phyloP scores from a whole-genome alignment of 371 early-diverging fungal genomes.

The Mortierella sp. region DNA sequence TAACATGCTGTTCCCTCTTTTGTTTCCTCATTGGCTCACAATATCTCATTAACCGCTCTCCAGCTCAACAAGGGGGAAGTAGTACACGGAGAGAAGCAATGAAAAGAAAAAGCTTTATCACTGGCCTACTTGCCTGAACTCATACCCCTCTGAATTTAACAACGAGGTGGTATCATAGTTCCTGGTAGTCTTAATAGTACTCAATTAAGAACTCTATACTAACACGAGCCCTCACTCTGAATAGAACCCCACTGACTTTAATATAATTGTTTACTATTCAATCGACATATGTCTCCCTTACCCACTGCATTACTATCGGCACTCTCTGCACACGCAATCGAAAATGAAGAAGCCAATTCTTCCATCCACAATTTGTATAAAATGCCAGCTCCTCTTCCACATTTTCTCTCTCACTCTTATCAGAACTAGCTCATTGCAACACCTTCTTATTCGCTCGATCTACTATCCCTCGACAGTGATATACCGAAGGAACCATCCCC shows the following conservation, averaged over 20 bases:
- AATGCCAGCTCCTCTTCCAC: background rate
- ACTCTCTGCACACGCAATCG: background rate
- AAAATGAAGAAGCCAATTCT: background rate
- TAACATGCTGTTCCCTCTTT: background rate
- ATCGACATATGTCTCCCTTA: background rate
- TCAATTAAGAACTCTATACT: too few species aligned
- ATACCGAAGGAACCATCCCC: background rate
- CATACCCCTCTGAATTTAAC: background rate
- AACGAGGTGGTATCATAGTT: too few species aligned
- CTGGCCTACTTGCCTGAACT: background rate
- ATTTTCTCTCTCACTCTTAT: background rate
- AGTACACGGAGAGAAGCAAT: background rate
- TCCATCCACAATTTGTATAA: background rate
- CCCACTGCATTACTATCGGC: background rate
- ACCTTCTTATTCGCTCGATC: background rate
- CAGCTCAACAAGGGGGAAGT: background rate
- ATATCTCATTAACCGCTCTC: background rate
- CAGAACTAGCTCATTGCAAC: slow-evolving; percentile 5
- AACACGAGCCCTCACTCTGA: too few species aligned
- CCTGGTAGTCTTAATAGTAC: too few species aligned
- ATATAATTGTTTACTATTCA: background rate
- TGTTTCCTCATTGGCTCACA: background rate
- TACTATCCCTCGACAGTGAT: background rate
- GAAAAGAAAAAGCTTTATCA: background rate
- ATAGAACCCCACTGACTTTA: too few species aligned